Base-by-base conservation (phyloP, 1,284 basidiomycete genomes). In the Cryptococcus jaspeensis region DNA sequence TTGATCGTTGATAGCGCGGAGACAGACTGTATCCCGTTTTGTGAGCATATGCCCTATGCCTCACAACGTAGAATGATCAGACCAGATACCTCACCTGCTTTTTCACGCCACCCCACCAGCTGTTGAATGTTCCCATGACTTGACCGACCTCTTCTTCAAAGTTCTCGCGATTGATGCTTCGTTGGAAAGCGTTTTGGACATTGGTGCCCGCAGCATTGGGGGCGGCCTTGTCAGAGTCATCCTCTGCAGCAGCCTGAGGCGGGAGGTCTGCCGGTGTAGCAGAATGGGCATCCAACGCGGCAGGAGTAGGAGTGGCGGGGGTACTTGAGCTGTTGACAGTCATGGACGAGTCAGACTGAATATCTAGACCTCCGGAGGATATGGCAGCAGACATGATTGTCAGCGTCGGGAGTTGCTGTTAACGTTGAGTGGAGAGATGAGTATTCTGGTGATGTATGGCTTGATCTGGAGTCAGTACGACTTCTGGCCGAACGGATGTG, bases 81-180 rank as follows among this genome's bases (percentile, higher is more conserved):
- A n/a, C n/a, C 15, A 32, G 2, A 16, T 35, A 67, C 61, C 85
- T 66, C 65, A 87, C 91, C 85, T 92, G 89, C 74, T 88, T 89
- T 79, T 85, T 84, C 70, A 93, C 88, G 16, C 89, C 88, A 47
- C 91, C 90, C 91, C 91, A 95, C 73, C 73, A 75, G 36, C 63
- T 65, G 20, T 65, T 87, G n/a, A 93, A 79, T 66, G 88, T 86
- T 20, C 88, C 88, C 50, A 93, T 84, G 22, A 92, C 90, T 71
- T 94, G 87, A 3, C 82, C 83, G 8, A 95, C 89, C 75, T 94
- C 92, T 65, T 92, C 87, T 69, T 93, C 87, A 49, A 94, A 79
- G 55, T 82, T 67, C n/a, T 56, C 61, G 9, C 59, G 42, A 36
- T 71, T 67, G 13, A 75, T 47, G 9, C 67, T 84, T 48, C 84